phyloP scores from a whole-genome alignment of 352 stramenopile genomes.

The Phytophthora pluvialis region DNA sequence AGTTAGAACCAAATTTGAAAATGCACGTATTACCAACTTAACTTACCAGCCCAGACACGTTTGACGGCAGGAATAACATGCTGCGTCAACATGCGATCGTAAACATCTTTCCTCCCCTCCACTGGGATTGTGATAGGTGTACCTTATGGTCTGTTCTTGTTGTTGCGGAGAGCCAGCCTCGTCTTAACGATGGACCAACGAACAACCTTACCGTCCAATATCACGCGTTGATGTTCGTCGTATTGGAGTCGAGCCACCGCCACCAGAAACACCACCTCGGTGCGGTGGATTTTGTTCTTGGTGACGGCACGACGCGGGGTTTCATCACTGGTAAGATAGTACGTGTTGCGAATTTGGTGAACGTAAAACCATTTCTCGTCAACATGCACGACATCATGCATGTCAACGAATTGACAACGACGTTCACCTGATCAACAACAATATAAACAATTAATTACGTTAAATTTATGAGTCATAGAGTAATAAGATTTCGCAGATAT shows the following conservation, averaged over 20 bases:
- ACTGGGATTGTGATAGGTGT: background rate
- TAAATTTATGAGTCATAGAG: background rate
- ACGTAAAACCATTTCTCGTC: no score
- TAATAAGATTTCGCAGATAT: background rate
- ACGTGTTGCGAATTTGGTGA: no score
- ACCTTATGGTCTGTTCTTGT: background rate
- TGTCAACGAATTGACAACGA: no score
- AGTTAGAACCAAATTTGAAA: background rate
- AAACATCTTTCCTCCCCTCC: background rate
- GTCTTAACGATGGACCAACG: background rate
- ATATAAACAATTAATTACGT: background rate
- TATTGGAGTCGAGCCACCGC: background rate
- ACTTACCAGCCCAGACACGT: background rate
- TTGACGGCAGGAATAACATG: background rate
- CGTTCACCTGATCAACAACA: no score
- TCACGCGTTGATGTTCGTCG: background rate
- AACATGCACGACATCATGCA: no score
- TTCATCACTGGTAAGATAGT: no score
- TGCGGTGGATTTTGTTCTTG: background rate
- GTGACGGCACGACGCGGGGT: background rate
- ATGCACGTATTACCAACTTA: background rate
- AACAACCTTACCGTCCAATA: background rate
- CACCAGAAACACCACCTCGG: background rate
- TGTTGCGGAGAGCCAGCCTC: background rate
- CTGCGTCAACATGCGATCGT: background rate